Base-by-base conservation (phyloP, 2,329 filamentous ascomycete species). In the Colletotrichum acutatum region DNA sequence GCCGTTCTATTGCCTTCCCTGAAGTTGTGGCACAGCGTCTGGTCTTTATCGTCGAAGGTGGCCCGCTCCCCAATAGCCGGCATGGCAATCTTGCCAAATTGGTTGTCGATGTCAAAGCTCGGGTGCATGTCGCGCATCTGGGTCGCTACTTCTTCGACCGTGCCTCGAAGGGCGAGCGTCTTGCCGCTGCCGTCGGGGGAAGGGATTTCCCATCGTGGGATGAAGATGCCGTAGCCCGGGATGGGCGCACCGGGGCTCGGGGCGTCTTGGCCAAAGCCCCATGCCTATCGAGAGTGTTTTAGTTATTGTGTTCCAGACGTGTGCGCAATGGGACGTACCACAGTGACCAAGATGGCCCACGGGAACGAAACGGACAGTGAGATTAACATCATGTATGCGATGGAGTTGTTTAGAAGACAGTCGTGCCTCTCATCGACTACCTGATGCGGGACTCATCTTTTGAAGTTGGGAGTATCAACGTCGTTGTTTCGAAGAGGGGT, bases 11-110 rank as follows among this genome's bases (percentile, higher is more conserved):
- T 68, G 12, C 65, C 69, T 19, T 62, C 65, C 7, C 52, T 22
- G 34, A 63, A 72, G 30, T 62, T 67, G 57, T 71, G 46, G 22
- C 68, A 71, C 30, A 72, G 58, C 28, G 65, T 62, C 6, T 12
- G 14, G 12, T 14, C 16, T 9, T 32, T 42, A 6, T 62, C 34
- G 26, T 49, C 34, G 26, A 68, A 49, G 32, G 22, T 34, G 7
- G 49, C 46, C n/a, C 68, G 56, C 30, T 53, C n/a, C 8, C 52
- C 56, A 8, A 71, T n/a, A 1, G 34, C n/a, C 1, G 46, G 32
- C 11, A 49, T 6, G 22, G 56, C 56, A 5, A 28, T 5, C 46
- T 62, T 68, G 32, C 22, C 30, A 4, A 54, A 26, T 4, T 26
- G 9, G 4, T 19, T 58, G n/a, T 62, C 49, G 3, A 24, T 4